These are phyloP conservation scores for Begonia fuchsioides DNA, from an alignment of 306 rosid genomes.

Conservation along the genomic window DNA sequence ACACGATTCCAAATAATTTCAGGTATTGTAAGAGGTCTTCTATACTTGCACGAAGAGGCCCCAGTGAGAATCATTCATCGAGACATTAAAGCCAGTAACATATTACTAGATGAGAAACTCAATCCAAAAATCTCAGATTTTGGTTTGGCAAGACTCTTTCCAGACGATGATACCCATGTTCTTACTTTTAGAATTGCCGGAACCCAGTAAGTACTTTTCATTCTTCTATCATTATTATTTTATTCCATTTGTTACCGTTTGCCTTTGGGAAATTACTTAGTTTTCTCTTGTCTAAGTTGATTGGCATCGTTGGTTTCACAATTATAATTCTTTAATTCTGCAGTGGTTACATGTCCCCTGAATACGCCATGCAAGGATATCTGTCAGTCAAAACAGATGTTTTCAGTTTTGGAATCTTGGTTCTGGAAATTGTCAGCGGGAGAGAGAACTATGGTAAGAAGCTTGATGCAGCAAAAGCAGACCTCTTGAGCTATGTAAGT, in stretches of 20 bases:
- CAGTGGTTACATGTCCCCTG: slow-evolving; percentile 95
- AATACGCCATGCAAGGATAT: slow-evolving; percentile 77
- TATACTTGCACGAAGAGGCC: slow-evolving; percentile 76
- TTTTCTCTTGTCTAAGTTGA: neutral
- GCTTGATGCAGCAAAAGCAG: slow-evolving; percentile 44
- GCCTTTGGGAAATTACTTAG: too few relatives aligned
- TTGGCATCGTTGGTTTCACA: neutral
- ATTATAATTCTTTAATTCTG: neutral
- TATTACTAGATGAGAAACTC: slow-evolving; percentile 59
- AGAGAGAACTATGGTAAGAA: slow-evolving; percentile 44
- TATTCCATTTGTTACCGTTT: too few relatives aligned
- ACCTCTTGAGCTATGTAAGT: slow-evolving; percentile 73
- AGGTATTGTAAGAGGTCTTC: slow-evolving; percentile 76
- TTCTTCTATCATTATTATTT: slow-evolving; percentile 3
- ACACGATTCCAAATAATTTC: slow-evolving; percentile 44
- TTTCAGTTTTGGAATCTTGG: slow-evolving; percentile 73
- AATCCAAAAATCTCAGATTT: slow-evolving; percentile 80
- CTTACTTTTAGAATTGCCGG: slow-evolving; percentile 77
- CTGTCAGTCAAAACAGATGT: slow-evolving; percentile 78
- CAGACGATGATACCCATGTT: slow-evolving; percentile 80
- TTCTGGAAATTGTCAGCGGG: slow-evolving; percentile 74
- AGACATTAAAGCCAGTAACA: slow-evolving; percentile 86
- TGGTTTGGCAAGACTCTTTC: slow-evolving; percentile 85
- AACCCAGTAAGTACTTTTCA: slow-evolving; percentile 61
- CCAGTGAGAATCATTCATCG: slow-evolving; percentile 77